These are phyloP conservation scores for Microthlaspi erraticum DNA, from an alignment of 345 rosid genomes.

Conservation along the genomic window DNA sequence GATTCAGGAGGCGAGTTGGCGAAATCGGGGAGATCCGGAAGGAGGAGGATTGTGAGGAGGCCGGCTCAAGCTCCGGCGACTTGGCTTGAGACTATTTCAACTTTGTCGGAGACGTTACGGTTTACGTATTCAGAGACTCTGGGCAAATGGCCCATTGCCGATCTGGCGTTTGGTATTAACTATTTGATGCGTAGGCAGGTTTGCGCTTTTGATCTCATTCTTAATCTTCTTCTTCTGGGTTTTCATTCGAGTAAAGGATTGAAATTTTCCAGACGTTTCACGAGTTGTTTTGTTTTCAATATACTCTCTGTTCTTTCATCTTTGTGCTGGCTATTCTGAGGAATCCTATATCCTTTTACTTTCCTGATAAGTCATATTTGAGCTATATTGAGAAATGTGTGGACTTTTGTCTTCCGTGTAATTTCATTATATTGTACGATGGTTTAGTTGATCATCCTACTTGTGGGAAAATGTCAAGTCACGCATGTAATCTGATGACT, in stretches of 20 bases:
- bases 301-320: not conserved
- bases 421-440: not conserved
- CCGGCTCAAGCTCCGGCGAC: conserved; percentile 97
- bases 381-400: conserved; percentile 11
- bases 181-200: conserved; percentile 92
- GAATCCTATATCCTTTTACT: conserved; percentile 1
- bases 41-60: conserved; percentile 68
- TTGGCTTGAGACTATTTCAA: conserved; percentile 85
- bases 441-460: conserved; percentile 6
- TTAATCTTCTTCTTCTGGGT: conserved; percentile 1
- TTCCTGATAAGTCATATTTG: conserved; percentile 7
- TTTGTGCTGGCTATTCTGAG: conserved; percentile 11
- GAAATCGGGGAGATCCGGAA: conserved; percentile 67
- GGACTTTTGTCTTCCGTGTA: not conserved
- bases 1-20: conserved; percentile 55
- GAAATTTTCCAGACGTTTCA: not conserved
- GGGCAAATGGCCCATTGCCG: conserved; percentile 98
- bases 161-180: conserved; percentile 96
- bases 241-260: not conserved
- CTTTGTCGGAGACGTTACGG: conserved; percentile 83
- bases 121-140: conserved; percentile 94
- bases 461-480: not conserved
- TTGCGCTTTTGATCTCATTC: conserved; percentile 21
- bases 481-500: conserved; percentile 4
- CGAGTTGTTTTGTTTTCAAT: not conserved